Evolutionary conservation across 1,284 basidiomycete species (phyloP), one percentile per base, ranked within the genome.

Genomic region (Tausonia pullulans): DNA sequence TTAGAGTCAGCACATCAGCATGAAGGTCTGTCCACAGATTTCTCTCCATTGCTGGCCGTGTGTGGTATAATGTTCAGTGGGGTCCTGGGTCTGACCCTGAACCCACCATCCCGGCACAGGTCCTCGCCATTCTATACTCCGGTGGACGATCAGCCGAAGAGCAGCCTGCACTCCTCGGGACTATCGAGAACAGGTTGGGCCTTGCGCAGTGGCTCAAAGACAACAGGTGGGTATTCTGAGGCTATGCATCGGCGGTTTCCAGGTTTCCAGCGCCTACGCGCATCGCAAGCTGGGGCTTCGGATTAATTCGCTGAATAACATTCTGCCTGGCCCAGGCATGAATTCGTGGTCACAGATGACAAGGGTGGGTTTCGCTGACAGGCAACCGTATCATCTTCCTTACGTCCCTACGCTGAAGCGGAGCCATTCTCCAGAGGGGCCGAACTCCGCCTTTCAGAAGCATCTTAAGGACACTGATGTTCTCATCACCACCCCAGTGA

Each of bases 151-250:
- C 87, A 68, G 91, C 93, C 64, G 71, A 80, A 70, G 80, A 89
- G 71, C 88, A 96, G 78, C 83, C 88, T 61, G 84, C 88, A 75
- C 85, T 96, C 52, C 82, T 95, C 57, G 93, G 92, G 64, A 92
- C 93, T 14, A 82, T 86, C 67, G 90, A 98, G 79, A 97, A 96
- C 80, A 82, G 85, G 79, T 86, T 84, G 70, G 88, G 87, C 60
- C 78, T 91, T 67, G 78, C 81, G 61, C 73, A 83, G 4, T 90
- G 86, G 84, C 78, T 90, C 70, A 81, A 84, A 71, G 80, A 83
- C 46, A 79, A 85, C 68, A 91, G 27, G 27, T 27, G 27, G 27
- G 27, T 27, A 27, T 27, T 27, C 27, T 27, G 27, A 27, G 27
- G 27, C 27, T 27, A 27, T 27, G 27, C 27, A 27, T 27, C 27